A percentile compares a stretch with the other conserved stretches of the same genome.
Conservation (phyloP, 768 basidiomycete genomes). For the Basidioascus undulatus region DNA sequence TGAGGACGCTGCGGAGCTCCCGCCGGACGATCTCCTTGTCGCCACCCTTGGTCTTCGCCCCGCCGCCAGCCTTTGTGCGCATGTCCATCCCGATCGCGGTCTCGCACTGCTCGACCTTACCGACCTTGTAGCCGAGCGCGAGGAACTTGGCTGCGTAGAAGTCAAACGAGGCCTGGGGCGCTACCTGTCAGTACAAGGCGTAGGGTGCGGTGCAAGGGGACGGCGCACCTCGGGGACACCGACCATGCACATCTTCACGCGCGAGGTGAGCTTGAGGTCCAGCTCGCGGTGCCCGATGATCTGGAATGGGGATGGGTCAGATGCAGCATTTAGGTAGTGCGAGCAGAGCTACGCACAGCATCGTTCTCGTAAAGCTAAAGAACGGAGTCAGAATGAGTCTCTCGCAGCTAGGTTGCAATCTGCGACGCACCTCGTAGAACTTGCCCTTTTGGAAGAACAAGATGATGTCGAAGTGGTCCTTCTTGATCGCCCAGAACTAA, state of each 20-base stretch:
- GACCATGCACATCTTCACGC: constrained; percentile 99
- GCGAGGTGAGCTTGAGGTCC: constrained; percentile 51
- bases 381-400: neutral
- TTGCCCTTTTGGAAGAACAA: constrained; percentile 94
- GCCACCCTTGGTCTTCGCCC: too few relatives aligned
- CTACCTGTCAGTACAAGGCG: too few relatives aligned
- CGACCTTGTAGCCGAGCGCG: constrained; percentile 55
- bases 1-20: constrained; percentile 86
- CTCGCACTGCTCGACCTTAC: constrained; percentile 87
- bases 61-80: constrained; percentile 35
- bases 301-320: too few relatives aligned
- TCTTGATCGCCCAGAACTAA: constrained; percentile 48
- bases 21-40: constrained; percentile 65
- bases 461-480: constrained; percentile 87
- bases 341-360: constrained; percentile 23
- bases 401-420: neutral
- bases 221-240: too few relatives aligned
- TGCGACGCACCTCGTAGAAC: constrained; percentile 15
- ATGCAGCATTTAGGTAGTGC: neutral
- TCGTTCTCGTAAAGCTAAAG: constrained; percentile 73
- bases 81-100: constrained; percentile 94
- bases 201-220: too few relatives aligned
- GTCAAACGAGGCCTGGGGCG: constrained; percentile 81
- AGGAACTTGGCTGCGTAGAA: constrained; percentile 54
- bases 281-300: constrained; percentile 77